phyloP scores from a whole-genome alignment of 768 basidiomycete genomes.

The Lentinula detonsa region DNA sequence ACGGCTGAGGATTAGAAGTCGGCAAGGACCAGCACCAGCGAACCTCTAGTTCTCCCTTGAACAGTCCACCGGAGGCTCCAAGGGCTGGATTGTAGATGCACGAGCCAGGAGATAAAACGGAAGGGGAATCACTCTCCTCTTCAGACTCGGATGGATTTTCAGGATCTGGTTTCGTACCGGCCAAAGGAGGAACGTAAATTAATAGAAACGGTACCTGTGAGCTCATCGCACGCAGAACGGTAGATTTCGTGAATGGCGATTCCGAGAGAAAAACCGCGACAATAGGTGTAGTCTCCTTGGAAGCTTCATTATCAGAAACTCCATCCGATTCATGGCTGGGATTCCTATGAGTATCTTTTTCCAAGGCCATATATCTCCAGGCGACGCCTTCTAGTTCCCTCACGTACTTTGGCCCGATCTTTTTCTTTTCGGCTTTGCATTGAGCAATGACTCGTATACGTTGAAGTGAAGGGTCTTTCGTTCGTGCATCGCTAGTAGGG shows the following conservation, averaged over 20 bases:
- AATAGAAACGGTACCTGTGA: constrained; percentile 78
- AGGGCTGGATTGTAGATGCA: constrained; percentile 71
- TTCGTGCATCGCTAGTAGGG: not conserved
- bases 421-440: constrained; percentile 89
- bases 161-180: constrained; percentile 8
- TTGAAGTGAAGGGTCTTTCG: constrained; percentile 21
- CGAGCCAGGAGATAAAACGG: constrained; percentile 28
- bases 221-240: constrained; percentile 63
- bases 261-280: constrained; percentile 80
- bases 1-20: constrained; percentile 5
- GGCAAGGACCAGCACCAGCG: constrained; percentile 51
- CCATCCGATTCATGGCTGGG: not conserved
- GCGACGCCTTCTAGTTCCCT: constrained; percentile 92
- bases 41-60: constrained; percentile 56
- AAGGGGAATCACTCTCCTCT: not conserved
- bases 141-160: not conserved
- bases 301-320: not conserved
- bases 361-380: constrained; percentile 37
- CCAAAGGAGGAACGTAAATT: constrained; percentile 59
- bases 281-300: constrained; percentile 20
- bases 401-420: constrained; percentile 71
- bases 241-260: constrained; percentile 69
- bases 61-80: constrained; percentile 42
- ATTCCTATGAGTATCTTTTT: constrained; percentile 1
- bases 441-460: constrained; percentile 80